A percentile compares a stretch with the other conserved stretches of the same genome.
Evolutionary conservation across 1,284 basidiomycete genomes (phyloP).

Genomic region (Fomitopsis betulina): DNA sequence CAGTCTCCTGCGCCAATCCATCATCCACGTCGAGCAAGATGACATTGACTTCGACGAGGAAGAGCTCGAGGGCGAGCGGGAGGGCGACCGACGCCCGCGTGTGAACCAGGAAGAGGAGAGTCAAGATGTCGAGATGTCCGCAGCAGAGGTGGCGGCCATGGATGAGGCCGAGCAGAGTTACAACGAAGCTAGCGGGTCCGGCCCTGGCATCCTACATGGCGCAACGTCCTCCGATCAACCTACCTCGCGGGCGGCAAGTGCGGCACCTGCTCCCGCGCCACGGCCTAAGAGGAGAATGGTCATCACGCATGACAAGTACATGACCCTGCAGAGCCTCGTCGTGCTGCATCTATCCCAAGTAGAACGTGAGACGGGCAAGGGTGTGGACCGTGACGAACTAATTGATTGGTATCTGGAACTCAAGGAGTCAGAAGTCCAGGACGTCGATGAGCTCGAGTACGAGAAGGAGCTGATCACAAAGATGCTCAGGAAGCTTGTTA

Average conservation of each 20-base stretch:
- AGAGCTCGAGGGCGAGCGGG: constrained; percentile 61
- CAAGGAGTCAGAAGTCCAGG: constrained; percentile 80
- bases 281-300: constrained; percentile 73
- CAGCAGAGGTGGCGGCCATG: constrained; percentile 49
- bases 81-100: constrained; percentile 28
- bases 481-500: constrained; percentile 85
- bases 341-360: constrained; percentile 78
- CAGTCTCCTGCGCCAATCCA: constrained; percentile 90
- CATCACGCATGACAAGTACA: constrained; percentile 95
- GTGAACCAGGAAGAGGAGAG: constrained; percentile 38
- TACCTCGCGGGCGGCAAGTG: constrained; percentile 32
- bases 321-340: constrained; percentile 85
- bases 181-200: constrained; percentile 36
- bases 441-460: constrained; percentile 87
- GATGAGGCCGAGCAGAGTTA: constrained; percentile 56
- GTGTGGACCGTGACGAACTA: constrained; percentile 85
- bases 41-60: constrained; percentile 98
- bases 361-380: constrained; percentile 75
- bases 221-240: constrained; percentile 17
- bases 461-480: constrained; percentile 90
- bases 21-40: constrained; percentile 99
- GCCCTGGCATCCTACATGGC: constrained; percentile 16
- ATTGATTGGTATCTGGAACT: constrained; percentile 96
- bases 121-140: constrained; percentile 64
- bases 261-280: constrained; percentile 17